These are phyloP conservation scores for Arabidopsis thaliana DNA, from an alignment of 345 rosid genomes.

Conservation along the genomic window TAIR10.1 NC_003074.8:21360501-21361000, in stretches of 20 bases:
- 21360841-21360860: slow-evolving; percentile 40
- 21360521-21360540: slow-evolving; percentile 23
- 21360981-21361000: slow-evolving; percentile 4
- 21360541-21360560: slow-evolving; percentile 27
- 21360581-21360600: slow-evolving; percentile 50
- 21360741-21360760: slow-evolving; percentile 74
- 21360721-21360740: slow-evolving; percentile 65
- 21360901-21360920: slow-evolving; percentile 12
- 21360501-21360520: slow-evolving; percentile 34
- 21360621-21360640: slow-evolving; percentile 64
- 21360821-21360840: slow-evolving; percentile 96
- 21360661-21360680: slow-evolving; percentile 56
- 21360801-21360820: slow-evolving; percentile 99
- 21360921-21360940: not conserved
- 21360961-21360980: slow-evolving; percentile 14
- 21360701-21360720: slow-evolving; percentile 48
- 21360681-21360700: slow-evolving; percentile 48
- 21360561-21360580: slow-evolving; percentile 82
- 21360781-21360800: slow-evolving; percentile 97
- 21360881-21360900: slow-evolving; percentile 17
- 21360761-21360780: slow-evolving; percentile 99
- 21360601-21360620: slow-evolving; percentile 51
- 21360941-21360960: slow-evolving; percentile 8
- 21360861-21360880: slow-evolving; percentile 4
- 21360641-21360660: slow-evolving; percentile 69